Evolutionary conservation across 495 filamentous ascomycete species (phyloP).

Genomic region (Daldinia grandis): DNA sequence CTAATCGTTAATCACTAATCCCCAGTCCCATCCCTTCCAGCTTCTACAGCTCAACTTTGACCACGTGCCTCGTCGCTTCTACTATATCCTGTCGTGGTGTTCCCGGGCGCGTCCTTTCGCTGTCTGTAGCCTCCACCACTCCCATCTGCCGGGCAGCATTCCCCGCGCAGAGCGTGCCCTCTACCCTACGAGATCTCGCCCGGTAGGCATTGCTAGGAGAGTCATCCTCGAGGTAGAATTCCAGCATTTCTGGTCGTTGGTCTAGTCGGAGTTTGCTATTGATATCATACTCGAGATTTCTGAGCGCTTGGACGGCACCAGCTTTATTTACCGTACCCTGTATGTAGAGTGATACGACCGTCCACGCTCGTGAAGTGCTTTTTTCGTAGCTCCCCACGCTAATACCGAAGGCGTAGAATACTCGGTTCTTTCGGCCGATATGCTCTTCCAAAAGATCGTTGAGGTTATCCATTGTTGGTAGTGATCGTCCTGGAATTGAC

Average conservation of each 20-base stretch:
- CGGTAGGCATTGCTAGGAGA: constrained; percentile 9
- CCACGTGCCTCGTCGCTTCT: not conserved
- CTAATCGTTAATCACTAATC: not conserved
- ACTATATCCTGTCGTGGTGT: not conserved
- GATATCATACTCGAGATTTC: constrained; percentile 18
- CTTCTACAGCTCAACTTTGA: not conserved
- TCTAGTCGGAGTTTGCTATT: constrained; percentile 4
- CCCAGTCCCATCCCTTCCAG: not conserved
- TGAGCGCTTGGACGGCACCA: not conserved
- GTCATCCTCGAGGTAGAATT: constrained; percentile 20
- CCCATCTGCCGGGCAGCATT: constrained; percentile 6
- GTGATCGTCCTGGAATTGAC: not conserved
- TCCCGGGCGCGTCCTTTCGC: constrained; percentile 9
- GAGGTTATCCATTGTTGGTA: not conserved
- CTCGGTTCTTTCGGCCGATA: not conserved
- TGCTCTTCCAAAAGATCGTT: not conserved
- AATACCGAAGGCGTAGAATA: not conserved
- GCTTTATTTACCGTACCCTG: not conserved
- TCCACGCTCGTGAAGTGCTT: constrained; percentile 1
- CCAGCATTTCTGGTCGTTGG: constrained; percentile 16
- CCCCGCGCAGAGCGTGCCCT: constrained; percentile 6
- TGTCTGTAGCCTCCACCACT: not conserved
- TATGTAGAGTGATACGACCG: constrained; percentile 12
- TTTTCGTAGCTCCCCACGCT: not conserved
- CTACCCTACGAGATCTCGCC: constrained; percentile 16